Evolutionary conservation across 75 land plant genomes (phyloP), one percentile per base, ranked within the genome.

Genomic region (Cunninghamia lanceolata): DNA sequence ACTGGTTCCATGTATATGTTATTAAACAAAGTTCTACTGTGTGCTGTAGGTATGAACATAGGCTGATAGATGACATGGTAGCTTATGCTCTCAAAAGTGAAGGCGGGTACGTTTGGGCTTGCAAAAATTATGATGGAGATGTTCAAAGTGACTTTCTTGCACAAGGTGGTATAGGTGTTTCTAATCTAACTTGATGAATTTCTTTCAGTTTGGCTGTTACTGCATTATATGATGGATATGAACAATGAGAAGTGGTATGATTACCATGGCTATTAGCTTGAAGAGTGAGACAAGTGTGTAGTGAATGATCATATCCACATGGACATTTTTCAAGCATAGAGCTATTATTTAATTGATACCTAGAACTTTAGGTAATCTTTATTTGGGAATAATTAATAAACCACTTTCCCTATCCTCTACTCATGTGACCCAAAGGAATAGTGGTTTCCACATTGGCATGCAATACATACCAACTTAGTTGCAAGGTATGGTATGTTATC

Each of bases 111-210:
- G 96, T 96, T 53, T 96, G 98, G 98, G 98, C 98, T 17, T 96
- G 98, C 87, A 96, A 96, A 88, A 96, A 96, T 86, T 96, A 96
- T 87, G 98, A 96, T 87, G 98, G 98, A 13, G 98, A 96, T 91
- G 98, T 96, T 34, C 98, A 96, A 92, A 96, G 98, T 91, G 98
- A 96, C 86, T 90, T 96, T 74, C 94, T 96, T 85, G 98, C 98
- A 40, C 98, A 95, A 92, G 98, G 98, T 96, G n/a, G 30, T 28
- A 38, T 39, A 45, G 34, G 5, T 8, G 50, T 40, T 45, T 80
- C 9, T 80, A 32, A 77, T 38, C n/a, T 77, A 39, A 77, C 42
- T 43, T 79, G 82, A 79, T 9, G 13, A 79, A 79, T 36, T 80
- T 43, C 0, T n/a, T 80, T 45, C 5, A 80, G 11, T 43, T 45